Conservation (phyloP, 805 yeast species). For the Metschnikowia reukaufii region DNA sequence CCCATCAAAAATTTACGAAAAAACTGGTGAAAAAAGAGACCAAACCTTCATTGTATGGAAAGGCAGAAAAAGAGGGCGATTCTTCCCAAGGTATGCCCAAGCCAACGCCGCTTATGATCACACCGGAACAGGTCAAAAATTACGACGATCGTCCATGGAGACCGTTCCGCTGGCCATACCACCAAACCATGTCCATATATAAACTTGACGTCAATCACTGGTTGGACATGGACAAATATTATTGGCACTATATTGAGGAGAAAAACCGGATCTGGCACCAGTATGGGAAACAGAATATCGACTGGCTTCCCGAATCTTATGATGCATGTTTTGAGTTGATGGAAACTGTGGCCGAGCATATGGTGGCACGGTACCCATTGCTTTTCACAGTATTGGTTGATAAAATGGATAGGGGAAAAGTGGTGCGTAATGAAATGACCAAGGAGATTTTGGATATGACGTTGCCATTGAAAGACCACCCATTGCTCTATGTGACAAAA, state of each 20-base stretch:
- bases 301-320: slow-evolving; percentile 63
- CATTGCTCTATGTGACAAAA: slow-evolving; percentile 59
- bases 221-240: slow-evolving; percentile 79
- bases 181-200: slow-evolving; percentile 75
- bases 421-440: slow-evolving; percentile 60
- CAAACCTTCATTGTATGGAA: not conserved
- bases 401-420: slow-evolving; percentile 46
- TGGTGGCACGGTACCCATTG: slow-evolving; percentile 62
- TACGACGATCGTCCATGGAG: slow-evolving; percentile 81
- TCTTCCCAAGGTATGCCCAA: slow-evolving; percentile 28
- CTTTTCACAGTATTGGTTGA: slow-evolving; percentile 50
- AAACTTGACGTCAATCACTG: slow-evolving; percentile 72
- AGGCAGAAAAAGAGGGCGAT: not conserved
- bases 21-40: not conserved
- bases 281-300: slow-evolving; percentile 62
- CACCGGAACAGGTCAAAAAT: slow-evolving; percentile 63
- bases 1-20: not conserved
- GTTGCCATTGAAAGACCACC: slow-evolving; percentile 60
- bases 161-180: slow-evolving; percentile 79
- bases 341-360: slow-evolving; percentile 60
- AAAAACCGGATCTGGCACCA: slow-evolving; percentile 56
- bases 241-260: slow-evolving; percentile 63
- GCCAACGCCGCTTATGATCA: slow-evolving; percentile 60
- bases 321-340: slow-evolving; percentile 63
- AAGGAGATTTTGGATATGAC: slow-evolving; percentile 62